These are phyloP conservation scores for Pythium brassicae DNA, from an alignment of 352 stramenopile species.

Conservation along the genomic window DNA sequence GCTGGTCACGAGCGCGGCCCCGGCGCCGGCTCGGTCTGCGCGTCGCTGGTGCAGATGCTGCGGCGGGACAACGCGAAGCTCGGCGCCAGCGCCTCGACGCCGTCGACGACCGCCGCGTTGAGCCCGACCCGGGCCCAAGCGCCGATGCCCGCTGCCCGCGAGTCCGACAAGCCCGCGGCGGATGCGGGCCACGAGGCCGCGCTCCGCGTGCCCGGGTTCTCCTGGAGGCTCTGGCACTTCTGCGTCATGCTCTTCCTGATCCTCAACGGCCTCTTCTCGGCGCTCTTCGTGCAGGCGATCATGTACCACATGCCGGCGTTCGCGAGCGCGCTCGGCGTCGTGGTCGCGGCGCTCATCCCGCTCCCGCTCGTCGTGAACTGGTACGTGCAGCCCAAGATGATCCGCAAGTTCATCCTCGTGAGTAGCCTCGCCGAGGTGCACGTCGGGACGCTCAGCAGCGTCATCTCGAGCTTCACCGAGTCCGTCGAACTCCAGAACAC, in stretches of 20 bases:
- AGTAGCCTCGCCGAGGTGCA: slow-evolving; percentile 52
- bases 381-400: slow-evolving; percentile 45
- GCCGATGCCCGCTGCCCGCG: too few relatives aligned
- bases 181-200: too few relatives aligned
- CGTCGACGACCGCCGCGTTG: background rate
- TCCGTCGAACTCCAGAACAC: slow-evolving; percentile 46
- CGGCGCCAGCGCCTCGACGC: background rate
- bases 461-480: slow-evolving; percentile 57
- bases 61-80: background rate
- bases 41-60: background rate
- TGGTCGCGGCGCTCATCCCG: slow-evolving; percentile 21
- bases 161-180: background rate
- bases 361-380: slow-evolving; percentile 55
- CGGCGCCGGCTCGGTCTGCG: too few relatives aligned
- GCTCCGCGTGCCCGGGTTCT: slow-evolving; percentile 34
- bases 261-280: slow-evolving; percentile 64
- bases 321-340: slow-evolving; percentile 15
- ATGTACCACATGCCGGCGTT: slow-evolving; percentile 40
- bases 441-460: slow-evolving; percentile 40
- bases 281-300: slow-evolving; percentile 51
- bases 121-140: too few relatives aligned
- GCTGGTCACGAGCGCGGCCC: slow-evolving; percentile 18
- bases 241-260: slow-evolving; percentile 49
- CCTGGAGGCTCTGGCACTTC: slow-evolving; percentile 54
- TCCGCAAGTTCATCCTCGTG: slow-evolving; percentile 59